Percentiles rank a stretch among this genome's conserved stretches.
phyloP scores from a whole-genome alignment of 164 flowering plant genomes.

The Kalanchoe fedtschenkoi region DNA sequence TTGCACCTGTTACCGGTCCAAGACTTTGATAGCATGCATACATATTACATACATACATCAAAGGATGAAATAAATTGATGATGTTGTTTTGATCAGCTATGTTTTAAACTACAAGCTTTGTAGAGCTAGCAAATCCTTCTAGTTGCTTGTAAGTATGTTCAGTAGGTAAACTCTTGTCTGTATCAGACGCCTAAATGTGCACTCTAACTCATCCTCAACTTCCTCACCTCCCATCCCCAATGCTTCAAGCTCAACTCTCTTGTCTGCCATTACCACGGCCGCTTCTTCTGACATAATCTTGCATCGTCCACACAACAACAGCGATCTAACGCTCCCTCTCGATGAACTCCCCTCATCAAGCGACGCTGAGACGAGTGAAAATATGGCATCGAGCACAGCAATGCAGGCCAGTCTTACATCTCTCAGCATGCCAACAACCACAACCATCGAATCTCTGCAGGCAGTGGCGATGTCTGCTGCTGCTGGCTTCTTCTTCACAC shows the following conservation, averaged over 20 bases:
- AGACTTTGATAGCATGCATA: too few relatives aligned
- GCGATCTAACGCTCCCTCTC: slow-evolving; percentile 15
- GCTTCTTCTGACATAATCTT: slow-evolving; percentile 18
- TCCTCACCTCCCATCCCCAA: slow-evolving; percentile 35
- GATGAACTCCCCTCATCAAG: slow-evolving; percentile 12
- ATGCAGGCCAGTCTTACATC: slow-evolving; percentile 35
- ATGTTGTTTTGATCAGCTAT: background rate
- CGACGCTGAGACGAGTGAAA: slow-evolving; percentile 36
- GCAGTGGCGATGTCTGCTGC: slow-evolving; percentile 10
- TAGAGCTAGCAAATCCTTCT: background rate
- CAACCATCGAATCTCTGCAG: slow-evolving; percentile 20
- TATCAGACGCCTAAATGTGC: slow-evolving; percentile 40
- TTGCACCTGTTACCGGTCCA: too few relatives aligned
- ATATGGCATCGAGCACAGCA: slow-evolving; percentile 32
- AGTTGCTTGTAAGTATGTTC: slow-evolving; percentile 28
- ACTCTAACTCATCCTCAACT: slow-evolving; percentile 37
- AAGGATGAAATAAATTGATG: background rate
- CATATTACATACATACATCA: too few relatives aligned
- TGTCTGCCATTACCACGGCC: slow-evolving; percentile 19
- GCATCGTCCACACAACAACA: slow-evolving; percentile 15
- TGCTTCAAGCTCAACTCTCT: slow-evolving; percentile 38
- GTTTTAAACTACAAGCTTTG: background rate
- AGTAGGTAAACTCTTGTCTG: slow-evolving; percentile 51
- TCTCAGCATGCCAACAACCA: slow-evolving; percentile 30
- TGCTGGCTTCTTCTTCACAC: slow-evolving; percentile 10